Evolutionary conservation across 495 filamentous ascomycete species (phyloP), one percentile per base, ranked within the genome.

Genomic region (Tuber magnatum): DNA sequence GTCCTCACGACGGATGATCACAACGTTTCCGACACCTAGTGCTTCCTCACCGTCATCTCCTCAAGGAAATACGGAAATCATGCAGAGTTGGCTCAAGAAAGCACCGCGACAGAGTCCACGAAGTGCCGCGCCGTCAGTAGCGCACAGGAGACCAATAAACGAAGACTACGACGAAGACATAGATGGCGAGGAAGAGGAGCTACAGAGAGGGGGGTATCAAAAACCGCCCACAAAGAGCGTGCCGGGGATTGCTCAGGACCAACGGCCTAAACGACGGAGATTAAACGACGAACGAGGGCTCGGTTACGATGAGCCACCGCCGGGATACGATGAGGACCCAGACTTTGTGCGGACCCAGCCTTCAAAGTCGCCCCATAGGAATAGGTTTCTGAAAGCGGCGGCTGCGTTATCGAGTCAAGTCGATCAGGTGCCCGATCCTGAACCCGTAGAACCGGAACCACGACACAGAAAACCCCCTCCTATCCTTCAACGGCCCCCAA

Each of bases 311-410:
- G 44, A 32, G 71, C 71, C 32, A 10, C 40, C 38, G 38, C 24
- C 44, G 8, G 71, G 56, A 35, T 39, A 48, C 8, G 69, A 69
- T 61, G 72, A 77, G 20, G 75, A 71, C n/a, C 28, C 46, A 32
- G 74, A 41, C 22, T 24, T 68, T 28, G 46, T 43, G 28, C 51
- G 44, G 2, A 14, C 20, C 16, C 75, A 61, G 8, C 68, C 71
- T 28, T 70, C 68, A n/a, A 41, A 40, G 5, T 78, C 77, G 0
- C 79, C 79, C 0, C 79, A 80, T 16, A 80, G 48, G 35, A 80
- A 80, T 65, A 68, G 79, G 10, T 80, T 80, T 48, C 77, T 80
- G 20, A 78, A 75, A 20, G 79, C 79, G 3, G 56, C 78, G 10
- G 79, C 79, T 7, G 79, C 77, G 7, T 22, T 73, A 39, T 32